phyloP scores from a whole-genome alignment of 2,329 filamentous ascomycete species.

The Colletotrichum lentis region DNA sequence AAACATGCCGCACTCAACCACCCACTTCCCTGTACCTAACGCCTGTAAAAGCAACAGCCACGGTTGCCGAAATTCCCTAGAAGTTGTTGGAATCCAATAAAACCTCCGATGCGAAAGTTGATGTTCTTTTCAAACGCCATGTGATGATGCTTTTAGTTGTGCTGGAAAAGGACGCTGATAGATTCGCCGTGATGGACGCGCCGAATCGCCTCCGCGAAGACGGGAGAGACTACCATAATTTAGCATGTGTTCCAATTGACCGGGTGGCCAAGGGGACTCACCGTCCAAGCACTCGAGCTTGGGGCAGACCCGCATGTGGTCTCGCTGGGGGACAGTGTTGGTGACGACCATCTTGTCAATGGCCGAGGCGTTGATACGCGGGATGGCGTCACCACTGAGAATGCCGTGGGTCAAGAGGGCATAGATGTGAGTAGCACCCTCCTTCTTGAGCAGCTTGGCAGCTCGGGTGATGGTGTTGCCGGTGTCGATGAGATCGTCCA shows the following conservation, averaged over 20 bases:
- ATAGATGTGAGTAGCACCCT: conserved; percentile 90
- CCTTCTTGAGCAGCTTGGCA: conserved; percentile 94
- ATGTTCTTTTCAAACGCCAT: conserved; percentile 37
- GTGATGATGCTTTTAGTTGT: conserved; percentile 39
- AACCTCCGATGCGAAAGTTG: conserved; percentile 36
- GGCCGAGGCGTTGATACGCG: conserved; percentile 90
- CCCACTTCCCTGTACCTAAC: conserved; percentile 29
- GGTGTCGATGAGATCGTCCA: conserved; percentile 95
- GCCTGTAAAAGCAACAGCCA: conserved; percentile 33
- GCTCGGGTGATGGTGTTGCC: conserved; percentile 97
- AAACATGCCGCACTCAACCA: conserved; percentile 31
- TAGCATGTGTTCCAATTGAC: conserved; percentile 9
- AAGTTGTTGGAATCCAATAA: conserved; percentile 37
- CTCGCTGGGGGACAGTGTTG: conserved; percentile 89
- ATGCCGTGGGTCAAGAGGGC: conserved; percentile 95
- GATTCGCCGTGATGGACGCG: conserved; percentile 97
- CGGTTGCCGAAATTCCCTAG: conserved; percentile 27
- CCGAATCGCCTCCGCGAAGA: conserved; percentile 95
- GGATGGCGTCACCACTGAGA: conserved; percentile 92
- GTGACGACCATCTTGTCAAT: conserved; percentile 95
- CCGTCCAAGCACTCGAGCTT: conserved; percentile 91
- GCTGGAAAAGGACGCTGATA: conserved; percentile 85
- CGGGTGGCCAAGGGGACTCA: conserved; percentile 26
- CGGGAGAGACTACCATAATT: conserved; percentile 67
- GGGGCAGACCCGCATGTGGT: conserved; percentile 77